Evolutionary conservation across 2,329 filamentous ascomycete species (phyloP).

Genomic region (Penicillium italicum): DNA sequence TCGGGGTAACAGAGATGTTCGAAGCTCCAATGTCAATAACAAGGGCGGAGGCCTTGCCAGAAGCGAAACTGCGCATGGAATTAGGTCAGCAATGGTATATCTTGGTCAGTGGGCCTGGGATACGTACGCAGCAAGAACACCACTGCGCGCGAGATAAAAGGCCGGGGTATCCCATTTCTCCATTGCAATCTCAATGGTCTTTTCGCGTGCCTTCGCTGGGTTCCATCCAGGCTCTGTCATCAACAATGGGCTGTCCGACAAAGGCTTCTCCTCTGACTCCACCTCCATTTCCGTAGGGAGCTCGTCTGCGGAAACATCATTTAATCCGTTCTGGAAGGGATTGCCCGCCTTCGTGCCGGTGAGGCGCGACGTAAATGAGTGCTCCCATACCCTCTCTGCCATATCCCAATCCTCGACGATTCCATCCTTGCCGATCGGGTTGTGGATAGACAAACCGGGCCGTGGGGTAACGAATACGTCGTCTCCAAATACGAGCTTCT

Average conservation of each 20-base stretch:
- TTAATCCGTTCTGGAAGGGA: constrained; percentile 72
- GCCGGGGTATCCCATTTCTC: constrained; percentile 94
- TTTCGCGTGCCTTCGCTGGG: constrained; percentile 78
- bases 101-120: constrained; percentile 15
- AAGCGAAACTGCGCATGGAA: constrained; percentile 60
- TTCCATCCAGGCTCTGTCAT: constrained; percentile 97
- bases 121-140: constrained; percentile 73
- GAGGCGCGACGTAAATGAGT: constrained; percentile 82
- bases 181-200: constrained; percentile 93
- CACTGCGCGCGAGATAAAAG: constrained; percentile 86
- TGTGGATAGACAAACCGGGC: constrained; percentile 74
- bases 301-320: constrained; percentile 59
- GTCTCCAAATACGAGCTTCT: constrained; percentile 74
- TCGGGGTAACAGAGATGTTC: constrained; percentile 81
- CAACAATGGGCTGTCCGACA: constrained; percentile 84
- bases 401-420: constrained; percentile 96
- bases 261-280: constrained; percentile 65
- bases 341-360: constrained; percentile 70
- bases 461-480: constrained; percentile 78
- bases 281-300: constrained; percentile 62
- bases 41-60: constrained; percentile 87
- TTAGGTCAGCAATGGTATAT: constrained; percentile 5
- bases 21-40: constrained; percentile 89
- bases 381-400: constrained; percentile 85
- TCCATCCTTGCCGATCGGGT: constrained; percentile 85